phyloP scores from a whole-genome alignment of 768 basidiomycete species.

The Serendipita indica region DNA sequence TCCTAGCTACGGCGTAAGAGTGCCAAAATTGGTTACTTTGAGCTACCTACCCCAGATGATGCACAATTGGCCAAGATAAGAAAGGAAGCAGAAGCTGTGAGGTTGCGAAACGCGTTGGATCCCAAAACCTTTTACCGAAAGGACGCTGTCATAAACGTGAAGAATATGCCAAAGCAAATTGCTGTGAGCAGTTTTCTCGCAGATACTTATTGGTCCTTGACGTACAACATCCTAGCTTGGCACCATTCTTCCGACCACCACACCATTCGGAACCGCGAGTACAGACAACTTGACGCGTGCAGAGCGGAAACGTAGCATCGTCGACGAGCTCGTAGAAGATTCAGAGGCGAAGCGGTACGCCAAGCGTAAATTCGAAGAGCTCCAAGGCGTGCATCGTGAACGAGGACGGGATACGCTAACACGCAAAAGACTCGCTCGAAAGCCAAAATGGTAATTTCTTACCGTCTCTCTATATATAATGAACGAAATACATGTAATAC shows the following conservation, averaged over 20 bases:
- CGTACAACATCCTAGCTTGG: constrained; percentile 43
- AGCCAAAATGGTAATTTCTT: constrained; percentile 50
- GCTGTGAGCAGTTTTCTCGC: constrained; percentile 40
- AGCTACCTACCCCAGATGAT: constrained; percentile 68
- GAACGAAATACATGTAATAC: not conserved
- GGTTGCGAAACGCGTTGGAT: constrained; percentile 75
- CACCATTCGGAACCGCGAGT: constrained; percentile 57
- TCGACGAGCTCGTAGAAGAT: constrained; percentile 82
- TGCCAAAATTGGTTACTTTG: constrained; percentile 74
- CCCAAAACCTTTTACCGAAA: constrained; percentile 85
- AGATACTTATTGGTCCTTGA: constrained; percentile 7
- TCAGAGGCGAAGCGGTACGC: constrained; percentile 74
- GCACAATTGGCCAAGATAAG: constrained; percentile 64
- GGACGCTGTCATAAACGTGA: constrained; percentile 49
- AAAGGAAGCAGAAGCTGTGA: constrained; percentile 77
- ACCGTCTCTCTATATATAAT: not conserved
- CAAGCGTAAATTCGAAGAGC: constrained; percentile 78
- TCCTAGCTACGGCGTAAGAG: constrained; percentile 52
- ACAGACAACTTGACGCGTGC: constrained; percentile 56
- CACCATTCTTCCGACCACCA: constrained; percentile 51
- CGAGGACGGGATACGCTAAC: constrained; percentile 57
- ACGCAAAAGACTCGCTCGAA: constrained; percentile 45
- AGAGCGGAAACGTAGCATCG: constrained; percentile 62
- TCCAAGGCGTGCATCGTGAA: constrained; percentile 51
- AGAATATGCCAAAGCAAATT: constrained; percentile 79